A percentile compares a stretch with the other conserved stretches of the same genome.
Conservation (phyloP, 169 alveolate species). For the Eimeria necatrix region DNA sequence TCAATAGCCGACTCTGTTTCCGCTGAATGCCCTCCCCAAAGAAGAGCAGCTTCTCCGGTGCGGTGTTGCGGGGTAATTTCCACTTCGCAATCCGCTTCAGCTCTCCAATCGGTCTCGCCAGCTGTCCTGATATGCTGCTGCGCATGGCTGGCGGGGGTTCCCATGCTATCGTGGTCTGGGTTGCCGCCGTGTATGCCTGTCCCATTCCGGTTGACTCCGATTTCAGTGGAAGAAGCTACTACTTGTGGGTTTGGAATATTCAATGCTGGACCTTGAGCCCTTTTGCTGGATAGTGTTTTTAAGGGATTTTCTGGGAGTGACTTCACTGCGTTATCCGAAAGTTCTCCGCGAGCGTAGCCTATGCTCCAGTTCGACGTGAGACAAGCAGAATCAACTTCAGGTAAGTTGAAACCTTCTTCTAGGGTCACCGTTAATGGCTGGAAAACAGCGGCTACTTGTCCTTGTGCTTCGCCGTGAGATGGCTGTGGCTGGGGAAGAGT, state of each 20-base stretch:
- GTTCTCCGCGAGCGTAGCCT: not conserved
- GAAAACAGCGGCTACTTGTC: conserved; percentile 29
- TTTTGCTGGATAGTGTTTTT: not conserved
- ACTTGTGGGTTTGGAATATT: not conserved
- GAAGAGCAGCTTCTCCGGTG: not conserved
- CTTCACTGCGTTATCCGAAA: not conserved
- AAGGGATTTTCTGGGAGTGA: not conserved
- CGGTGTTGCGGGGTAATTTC: not conserved
- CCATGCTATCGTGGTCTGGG: not conserved
- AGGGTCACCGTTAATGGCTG: not conserved
- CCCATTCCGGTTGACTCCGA: not conserved
- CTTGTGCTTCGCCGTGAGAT: not conserved
- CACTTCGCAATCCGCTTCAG: not conserved
- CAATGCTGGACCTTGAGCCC: not conserved
- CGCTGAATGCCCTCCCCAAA: conserved; percentile 8
- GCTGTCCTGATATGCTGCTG: not conserved
- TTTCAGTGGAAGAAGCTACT: not conserved
- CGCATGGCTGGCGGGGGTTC: not conserved
- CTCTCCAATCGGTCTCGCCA: not conserved
- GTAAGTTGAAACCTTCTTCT: conserved; percentile 8
- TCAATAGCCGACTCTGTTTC: conserved; percentile 8
- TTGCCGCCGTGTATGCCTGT: not conserved
- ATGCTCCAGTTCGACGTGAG: not conserved
- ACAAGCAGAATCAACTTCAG: conserved; percentile 29
- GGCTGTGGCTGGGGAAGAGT: not conserved